These are phyloP conservation scores for Porpolomopsis calyptriformis DNA, from an alignment of 768 basidiomycete species.

Conservation along the genomic window DNA sequence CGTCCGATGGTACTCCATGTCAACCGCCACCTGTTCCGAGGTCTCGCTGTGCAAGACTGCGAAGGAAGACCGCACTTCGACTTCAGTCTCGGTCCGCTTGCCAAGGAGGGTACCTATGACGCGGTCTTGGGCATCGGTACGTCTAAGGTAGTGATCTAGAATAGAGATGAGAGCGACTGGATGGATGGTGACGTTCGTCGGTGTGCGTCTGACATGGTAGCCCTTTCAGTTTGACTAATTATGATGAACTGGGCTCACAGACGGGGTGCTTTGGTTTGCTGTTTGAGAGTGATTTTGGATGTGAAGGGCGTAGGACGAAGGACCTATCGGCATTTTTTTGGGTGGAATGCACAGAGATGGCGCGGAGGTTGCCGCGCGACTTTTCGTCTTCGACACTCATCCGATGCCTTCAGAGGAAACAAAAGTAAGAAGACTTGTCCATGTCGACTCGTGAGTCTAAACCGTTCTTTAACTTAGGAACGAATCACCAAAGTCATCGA, in stretches of 20 bases:
- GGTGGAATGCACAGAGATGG: not conserved
- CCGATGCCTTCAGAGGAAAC: slow-evolving; percentile 86
- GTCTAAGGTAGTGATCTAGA: slow-evolving; percentile 92
- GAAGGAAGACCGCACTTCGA: slow-evolving; percentile 79
- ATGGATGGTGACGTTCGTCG: slow-evolving; percentile 70
- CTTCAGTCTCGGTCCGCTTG: slow-evolving; percentile 50
- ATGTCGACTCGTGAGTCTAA: not conserved
- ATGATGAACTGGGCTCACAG: slow-evolving; percentile 12
- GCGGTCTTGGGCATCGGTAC: slow-evolving; percentile 68
- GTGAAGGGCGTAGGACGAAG: slow-evolving; percentile 41
- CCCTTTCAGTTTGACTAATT: not conserved
- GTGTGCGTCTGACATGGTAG: slow-evolving; percentile 44
- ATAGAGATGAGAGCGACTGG: slow-evolving; percentile 91
- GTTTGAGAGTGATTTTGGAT: slow-evolving; percentile 28
- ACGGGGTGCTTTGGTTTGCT: slow-evolving; percentile 29
- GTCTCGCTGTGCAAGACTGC: slow-evolving; percentile 90
- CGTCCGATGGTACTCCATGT: slow-evolving; percentile 90
- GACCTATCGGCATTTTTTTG: slow-evolving; percentile 38
- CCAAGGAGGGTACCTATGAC: slow-evolving; percentile 96
- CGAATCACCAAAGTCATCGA: slow-evolving; percentile 74
- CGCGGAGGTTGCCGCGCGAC: slow-evolving; percentile 11
- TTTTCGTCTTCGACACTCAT: slow-evolving; percentile 13
- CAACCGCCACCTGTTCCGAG: slow-evolving; percentile 86
- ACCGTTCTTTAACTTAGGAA: slow-evolving; percentile 42
- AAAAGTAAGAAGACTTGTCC: slow-evolving; percentile 40